Percentiles rank a stretch among this genome's conserved stretches.
Conservation (phyloP, 2,329 filamentous ascomycete species). For the Fusarium mexicanum region DNA sequence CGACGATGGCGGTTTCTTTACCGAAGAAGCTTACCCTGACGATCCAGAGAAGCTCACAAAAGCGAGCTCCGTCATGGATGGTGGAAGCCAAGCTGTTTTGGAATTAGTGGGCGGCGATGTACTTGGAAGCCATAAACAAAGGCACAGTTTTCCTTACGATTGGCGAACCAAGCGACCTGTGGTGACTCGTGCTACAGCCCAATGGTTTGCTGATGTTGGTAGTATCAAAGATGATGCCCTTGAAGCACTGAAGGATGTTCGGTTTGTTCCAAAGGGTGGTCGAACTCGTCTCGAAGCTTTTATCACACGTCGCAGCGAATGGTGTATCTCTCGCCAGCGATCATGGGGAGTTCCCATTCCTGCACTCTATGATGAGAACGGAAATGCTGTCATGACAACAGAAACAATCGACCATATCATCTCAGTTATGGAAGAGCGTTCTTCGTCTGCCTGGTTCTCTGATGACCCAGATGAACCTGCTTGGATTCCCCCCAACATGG, state of each 20-base stretch:
- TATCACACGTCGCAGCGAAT: conserved; percentile 87
- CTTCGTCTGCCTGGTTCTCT: conserved; percentile 95
- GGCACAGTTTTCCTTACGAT: conserved; percentile 97
- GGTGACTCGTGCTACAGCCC: conserved; percentile 89
- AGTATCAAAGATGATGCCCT: conserved; percentile 81
- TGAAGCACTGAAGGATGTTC: conserved; percentile 73
- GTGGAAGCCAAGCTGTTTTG: conserved; percentile 76
- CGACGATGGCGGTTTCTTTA: conserved; percentile 83
- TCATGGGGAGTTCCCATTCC: conserved; percentile 98
- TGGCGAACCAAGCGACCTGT: conserved; percentile 96
- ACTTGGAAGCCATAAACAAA: conserved; percentile 74
- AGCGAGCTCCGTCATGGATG: conserved; percentile 76
- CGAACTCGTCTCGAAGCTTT: conserved; percentile 83
- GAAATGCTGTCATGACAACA: conserved; percentile 80
- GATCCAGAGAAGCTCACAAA: conserved; percentile 70
- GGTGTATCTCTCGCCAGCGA: conserved; percentile 97
- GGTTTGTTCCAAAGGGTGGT: conserved; percentile 81
- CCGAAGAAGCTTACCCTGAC: conserved; percentile 78
- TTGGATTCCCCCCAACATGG: conserved; percentile 78
- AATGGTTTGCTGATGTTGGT: conserved; percentile 96
- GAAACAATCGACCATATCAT: conserved; percentile 88
- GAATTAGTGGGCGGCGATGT: conserved; percentile 73
- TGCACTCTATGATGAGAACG: conserved; percentile 79
- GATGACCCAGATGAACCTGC: conserved; percentile 77
- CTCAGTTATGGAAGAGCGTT: conserved; percentile 76